Percentiles rank a stretch among this genome's conserved stretches.
Conservation (phyloP, 192 early-diverging fungal genomes). For the Geranomyces variabilis region DNA sequence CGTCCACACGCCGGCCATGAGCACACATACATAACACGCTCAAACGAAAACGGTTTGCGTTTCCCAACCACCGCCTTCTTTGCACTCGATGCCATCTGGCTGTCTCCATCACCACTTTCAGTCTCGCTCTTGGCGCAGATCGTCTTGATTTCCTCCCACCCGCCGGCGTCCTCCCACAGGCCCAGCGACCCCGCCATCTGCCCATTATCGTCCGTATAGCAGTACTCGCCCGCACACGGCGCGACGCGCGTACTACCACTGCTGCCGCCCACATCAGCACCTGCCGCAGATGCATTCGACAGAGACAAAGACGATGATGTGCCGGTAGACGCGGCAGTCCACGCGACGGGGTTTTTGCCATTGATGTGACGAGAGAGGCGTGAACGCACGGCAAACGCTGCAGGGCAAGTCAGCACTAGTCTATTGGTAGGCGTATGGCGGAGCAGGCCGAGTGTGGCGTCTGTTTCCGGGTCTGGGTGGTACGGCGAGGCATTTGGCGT, state of each 20-base stretch:
- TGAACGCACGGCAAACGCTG: slow-evolving; percentile 31
- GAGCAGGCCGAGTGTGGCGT: slow-evolving; percentile 24
- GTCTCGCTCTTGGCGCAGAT: neutral
- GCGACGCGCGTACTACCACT: neutral
- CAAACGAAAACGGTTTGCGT: slow-evolving; percentile 35
- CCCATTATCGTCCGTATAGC: slow-evolving; percentile 15
- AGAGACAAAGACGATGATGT: neutral
- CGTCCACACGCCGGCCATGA: slow-evolving; percentile 25
- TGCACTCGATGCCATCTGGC: neutral
- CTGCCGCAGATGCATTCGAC: no score
- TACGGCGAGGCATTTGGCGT: no score
- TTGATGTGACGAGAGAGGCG: slow-evolving; percentile 20
- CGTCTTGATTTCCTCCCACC: neutral
- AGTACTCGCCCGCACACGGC: slow-evolving; percentile 11
- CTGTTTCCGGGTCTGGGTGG: neutral
- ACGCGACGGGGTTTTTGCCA: slow-evolving; percentile 24
- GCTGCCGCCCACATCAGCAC: no score
- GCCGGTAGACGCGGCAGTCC: slow-evolving; percentile 1
- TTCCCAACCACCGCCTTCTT: neutral
- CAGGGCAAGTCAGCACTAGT: slow-evolving; percentile 27
- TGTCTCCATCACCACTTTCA: no score
- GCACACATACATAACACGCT: slow-evolving; percentile 23
- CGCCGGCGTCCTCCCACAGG: neutral
- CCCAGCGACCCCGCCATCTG: slow-evolving; percentile 8
- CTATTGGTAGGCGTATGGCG: neutral